Percentiles rank a stretch among this genome's conserved stretches.
Conservation (phyloP, 192 early-diverging fungal genomes). For the Coemansia sp. region DNA sequence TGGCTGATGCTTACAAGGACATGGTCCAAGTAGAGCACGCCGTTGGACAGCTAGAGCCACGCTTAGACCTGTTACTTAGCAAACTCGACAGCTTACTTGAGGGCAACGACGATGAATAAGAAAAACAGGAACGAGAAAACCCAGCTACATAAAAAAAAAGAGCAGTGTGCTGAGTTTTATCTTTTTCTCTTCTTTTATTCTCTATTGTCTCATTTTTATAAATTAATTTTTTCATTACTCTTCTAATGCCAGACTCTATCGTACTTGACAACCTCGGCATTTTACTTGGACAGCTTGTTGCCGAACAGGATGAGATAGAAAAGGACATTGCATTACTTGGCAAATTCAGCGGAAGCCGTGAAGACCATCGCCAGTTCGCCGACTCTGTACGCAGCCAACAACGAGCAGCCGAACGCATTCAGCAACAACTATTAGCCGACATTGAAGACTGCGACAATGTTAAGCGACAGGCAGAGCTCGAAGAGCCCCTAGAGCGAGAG, state of each 20-base stretch:
- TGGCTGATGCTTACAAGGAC: conserved; percentile 39
- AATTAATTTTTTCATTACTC: background rate
- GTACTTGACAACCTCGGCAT: conserved; percentile 9
- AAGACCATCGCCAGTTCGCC: conserved; percentile 35
- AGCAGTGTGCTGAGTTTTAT: background rate
- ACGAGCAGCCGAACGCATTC: conserved; percentile 33
- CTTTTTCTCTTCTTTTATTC: conserved; percentile 3
- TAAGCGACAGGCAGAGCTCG: background rate
- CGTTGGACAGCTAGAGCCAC: conserved; percentile 30
- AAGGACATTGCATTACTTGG: conserved; percentile 28
- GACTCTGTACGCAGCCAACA: conserved; percentile 53
- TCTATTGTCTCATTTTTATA: background rate
- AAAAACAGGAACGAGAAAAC: background rate
- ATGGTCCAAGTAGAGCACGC: conserved; percentile 29
- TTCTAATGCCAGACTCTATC: background rate
- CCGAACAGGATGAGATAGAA: conserved; percentile 38
- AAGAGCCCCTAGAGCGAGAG: background rate
- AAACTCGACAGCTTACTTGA: conserved; percentile 37
- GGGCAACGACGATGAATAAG: conserved; percentile 1
- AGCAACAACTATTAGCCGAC: conserved; percentile 20
- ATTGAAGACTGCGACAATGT: conserved; percentile 8
- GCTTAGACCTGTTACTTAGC: conserved; percentile 33
- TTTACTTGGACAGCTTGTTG: conserved; percentile 18
- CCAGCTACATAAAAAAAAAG: background rate
- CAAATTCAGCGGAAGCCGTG: conserved; percentile 37